phyloP scores from a whole-genome alignment of 805 yeast genomes.

The Ogataea zsoltii region DNA sequence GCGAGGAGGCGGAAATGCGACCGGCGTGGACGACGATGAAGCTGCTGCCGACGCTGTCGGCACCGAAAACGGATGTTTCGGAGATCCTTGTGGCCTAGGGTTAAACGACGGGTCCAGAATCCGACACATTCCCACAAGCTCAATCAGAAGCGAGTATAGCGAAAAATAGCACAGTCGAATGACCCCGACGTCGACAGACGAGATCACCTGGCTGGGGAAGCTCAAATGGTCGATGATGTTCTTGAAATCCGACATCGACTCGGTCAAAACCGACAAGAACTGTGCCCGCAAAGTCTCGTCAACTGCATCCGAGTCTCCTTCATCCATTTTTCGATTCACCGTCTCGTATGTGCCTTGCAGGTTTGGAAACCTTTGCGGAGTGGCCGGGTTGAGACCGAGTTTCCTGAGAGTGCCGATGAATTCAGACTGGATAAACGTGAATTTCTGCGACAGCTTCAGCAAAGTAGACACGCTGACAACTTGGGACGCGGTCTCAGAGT shows the following conservation, averaged over 20 bases:
- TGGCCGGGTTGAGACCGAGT: slow-evolving; percentile 17
- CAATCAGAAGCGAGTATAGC: slow-evolving; percentile 31
- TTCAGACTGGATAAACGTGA: slow-evolving; percentile 24
- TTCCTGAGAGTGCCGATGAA: slow-evolving; percentile 16
- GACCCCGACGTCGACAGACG: slow-evolving; percentile 16
- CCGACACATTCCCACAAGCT: slow-evolving; percentile 26
- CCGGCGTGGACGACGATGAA: not conserved
- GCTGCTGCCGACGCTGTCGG: too few relatives aligned
- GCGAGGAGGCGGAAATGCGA: slow-evolving; percentile 7
- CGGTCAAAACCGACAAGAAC: slow-evolving; percentile 19
- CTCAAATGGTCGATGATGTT: slow-evolving; percentile 19
- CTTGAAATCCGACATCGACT: slow-evolving; percentile 26
- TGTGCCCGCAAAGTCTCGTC: slow-evolving; percentile 12
- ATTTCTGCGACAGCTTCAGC: slow-evolving; percentile 23
- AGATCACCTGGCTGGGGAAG: slow-evolving; percentile 10
- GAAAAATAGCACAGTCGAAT: slow-evolving; percentile 30
- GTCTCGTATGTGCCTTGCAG: slow-evolving; percentile 22
- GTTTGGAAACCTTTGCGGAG: slow-evolving; percentile 17
- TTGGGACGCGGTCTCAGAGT: not conserved
- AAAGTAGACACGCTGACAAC: slow-evolving; percentile 14
- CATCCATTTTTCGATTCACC: slow-evolving; percentile 18
- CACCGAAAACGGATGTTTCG: not conserved
- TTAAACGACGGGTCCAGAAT: slow-evolving; percentile 26
- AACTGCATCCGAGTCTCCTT: slow-evolving; percentile 12
- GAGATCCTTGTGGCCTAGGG: slow-evolving; percentile 7